Evolutionary conservation across 306 rosid genomes (phyloP).

Genomic region (Casuarina glauca): DNA sequence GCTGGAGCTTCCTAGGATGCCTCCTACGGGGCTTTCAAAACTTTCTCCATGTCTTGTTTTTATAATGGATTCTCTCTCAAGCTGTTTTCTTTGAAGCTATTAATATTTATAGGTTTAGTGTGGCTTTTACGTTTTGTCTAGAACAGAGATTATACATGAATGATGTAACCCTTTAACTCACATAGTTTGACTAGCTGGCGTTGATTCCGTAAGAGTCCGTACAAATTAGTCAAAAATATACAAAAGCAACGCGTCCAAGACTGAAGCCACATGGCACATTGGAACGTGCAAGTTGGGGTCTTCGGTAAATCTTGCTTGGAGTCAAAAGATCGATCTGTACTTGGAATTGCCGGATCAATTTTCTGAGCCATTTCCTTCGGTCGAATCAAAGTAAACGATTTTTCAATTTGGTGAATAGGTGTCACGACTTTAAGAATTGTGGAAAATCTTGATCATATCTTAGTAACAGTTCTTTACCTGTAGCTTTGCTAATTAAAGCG

Average conservation of each 20-base stretch:
- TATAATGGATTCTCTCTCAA: neutral
- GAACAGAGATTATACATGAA: neutral
- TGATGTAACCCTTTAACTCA: constrained; percentile 1
- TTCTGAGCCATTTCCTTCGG: too few relatives aligned
- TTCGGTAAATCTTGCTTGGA: neutral
- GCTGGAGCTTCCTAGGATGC: too few relatives aligned
- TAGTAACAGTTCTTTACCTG: too few relatives aligned
- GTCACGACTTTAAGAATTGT: too few relatives aligned
- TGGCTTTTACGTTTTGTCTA: neutral
- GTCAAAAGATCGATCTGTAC: too few relatives aligned
- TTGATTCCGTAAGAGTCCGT: constrained; percentile 46
- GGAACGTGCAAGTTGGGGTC: constrained; percentile 8
- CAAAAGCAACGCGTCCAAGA: neutral
- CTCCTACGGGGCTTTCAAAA: neutral
- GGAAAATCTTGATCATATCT: too few relatives aligned
- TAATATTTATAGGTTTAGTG: neutral
- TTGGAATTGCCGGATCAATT: too few relatives aligned
- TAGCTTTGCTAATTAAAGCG: too few relatives aligned
- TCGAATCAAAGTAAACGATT: too few relatives aligned
- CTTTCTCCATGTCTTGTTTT: neutral
- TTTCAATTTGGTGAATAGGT: too few relatives aligned
- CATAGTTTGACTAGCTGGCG: constrained; percentile 29
- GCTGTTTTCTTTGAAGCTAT: neutral
- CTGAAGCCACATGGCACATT: constrained; percentile 3
- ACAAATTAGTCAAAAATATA: constrained; percentile 23